A percentile compares a stretch with the other conserved stretches of the same genome.
Conservation (phyloP, 2,329 filamentous ascomycete species). For the Ophioceras dolichostomum region DNA sequence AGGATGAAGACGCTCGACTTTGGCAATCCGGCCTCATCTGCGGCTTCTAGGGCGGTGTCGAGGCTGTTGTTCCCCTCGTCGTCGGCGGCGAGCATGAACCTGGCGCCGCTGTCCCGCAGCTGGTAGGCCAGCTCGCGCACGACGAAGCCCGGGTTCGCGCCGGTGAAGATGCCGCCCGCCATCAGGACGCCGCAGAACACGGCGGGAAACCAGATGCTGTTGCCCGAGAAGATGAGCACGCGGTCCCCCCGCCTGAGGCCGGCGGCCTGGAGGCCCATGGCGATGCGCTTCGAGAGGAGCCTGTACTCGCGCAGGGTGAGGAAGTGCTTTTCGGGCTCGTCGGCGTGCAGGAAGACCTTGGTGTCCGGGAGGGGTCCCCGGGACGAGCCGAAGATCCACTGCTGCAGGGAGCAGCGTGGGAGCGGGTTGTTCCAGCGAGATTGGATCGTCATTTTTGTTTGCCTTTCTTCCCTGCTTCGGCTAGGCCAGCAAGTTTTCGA, state of each 20-base stretch:
- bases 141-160: constrained; percentile 36
- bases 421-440: constrained; percentile 33
- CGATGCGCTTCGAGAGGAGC: constrained; percentile 60
- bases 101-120: constrained; percentile 56
- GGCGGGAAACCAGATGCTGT: constrained; percentile 60
- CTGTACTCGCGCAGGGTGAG: constrained; percentile 54
- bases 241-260: constrained; percentile 58
- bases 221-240: constrained; percentile 61
- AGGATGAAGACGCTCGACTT: constrained; percentile 50
- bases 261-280: constrained; percentile 49
- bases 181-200: constrained; percentile 63
- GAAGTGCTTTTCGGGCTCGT: constrained; percentile 52
- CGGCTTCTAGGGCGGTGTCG: constrained; percentile 54
- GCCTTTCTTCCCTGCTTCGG: neutral
- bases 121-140: constrained; percentile 64
- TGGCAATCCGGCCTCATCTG: constrained; percentile 41
- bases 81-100: constrained; percentile 54
- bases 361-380: constrained; percentile 27
- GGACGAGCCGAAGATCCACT: constrained; percentile 42
- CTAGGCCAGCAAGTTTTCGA: neutral
- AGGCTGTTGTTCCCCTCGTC: constrained; percentile 45
- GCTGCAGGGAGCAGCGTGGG: constrained; percentile 36
- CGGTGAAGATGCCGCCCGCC: constrained; percentile 68
- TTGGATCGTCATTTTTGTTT: constrained; percentile 27
- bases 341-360: constrained; percentile 49